Percentiles rank a stretch among this genome's conserved stretches.
Evolutionary conservation across 305 asterid species (phyloP).

Genomic region (Fraxinus xanthoxyloides): DNA sequence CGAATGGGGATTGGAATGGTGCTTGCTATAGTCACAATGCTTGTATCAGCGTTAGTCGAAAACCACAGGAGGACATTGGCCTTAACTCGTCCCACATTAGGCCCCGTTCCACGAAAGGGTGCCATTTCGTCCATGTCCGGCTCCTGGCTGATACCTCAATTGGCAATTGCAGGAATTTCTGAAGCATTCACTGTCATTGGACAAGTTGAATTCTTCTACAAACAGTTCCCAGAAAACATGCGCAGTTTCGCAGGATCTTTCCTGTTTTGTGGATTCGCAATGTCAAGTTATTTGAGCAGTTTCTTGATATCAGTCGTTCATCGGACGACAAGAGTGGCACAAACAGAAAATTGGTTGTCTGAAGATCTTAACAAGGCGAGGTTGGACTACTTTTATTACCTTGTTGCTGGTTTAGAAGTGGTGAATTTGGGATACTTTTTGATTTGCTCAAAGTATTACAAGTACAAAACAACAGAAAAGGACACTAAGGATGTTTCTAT

Average conservation of each 20-base stretch:
- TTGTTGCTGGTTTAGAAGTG: constrained; percentile 35
- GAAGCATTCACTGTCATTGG: no score
- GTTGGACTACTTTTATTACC: constrained; percentile 47
- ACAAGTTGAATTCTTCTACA: no score
- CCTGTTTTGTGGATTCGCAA: constrained; percentile 50
- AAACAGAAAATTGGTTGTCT: constrained; percentile 45
- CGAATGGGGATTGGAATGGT: constrained; percentile 44
- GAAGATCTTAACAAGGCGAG: constrained; percentile 65
- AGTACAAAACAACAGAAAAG: constrained; percentile 28
- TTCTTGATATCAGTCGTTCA: constrained; percentile 51
- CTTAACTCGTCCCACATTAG: no score
- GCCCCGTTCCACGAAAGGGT: no score
- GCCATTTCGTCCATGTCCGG: no score
- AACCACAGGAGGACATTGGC: no score
- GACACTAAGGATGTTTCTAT: not conserved
- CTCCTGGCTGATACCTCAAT: no score
- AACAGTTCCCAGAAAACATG: no score
- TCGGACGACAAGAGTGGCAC: constrained; percentile 29
- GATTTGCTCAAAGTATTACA: constrained; percentile 52
- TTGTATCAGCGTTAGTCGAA: no score
- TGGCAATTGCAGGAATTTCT: no score
- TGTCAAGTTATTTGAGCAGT: constrained; percentile 53
- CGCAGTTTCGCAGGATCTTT: constrained; percentile 69
- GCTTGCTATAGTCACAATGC: constrained; percentile 26
- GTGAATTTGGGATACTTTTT: constrained; percentile 43